Evolutionary conservation across 306 rosid genomes (phyloP), one percentile per base, ranked within the genome.

Genomic region (Boehmeria nivea): DNA sequence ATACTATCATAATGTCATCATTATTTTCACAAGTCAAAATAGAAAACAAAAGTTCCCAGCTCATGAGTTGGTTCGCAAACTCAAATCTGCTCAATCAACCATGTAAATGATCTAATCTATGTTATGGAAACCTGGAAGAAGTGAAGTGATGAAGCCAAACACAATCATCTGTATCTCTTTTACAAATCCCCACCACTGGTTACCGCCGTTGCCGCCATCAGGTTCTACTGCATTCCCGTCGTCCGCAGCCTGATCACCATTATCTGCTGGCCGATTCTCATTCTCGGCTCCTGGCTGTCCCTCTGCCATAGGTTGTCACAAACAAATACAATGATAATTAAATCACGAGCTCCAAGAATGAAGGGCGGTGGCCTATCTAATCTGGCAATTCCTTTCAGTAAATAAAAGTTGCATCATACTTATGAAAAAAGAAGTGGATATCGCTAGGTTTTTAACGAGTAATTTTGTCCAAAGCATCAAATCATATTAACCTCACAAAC

Each of bases 71-170:
- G 23, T 44, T 27, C 53, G 13, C 10, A 18, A n/a, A 31, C 28
- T 2, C n/a, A 24, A 19, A 43, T 51, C 37, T 25, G 25, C 17
- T n/a, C 54, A 36, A 51, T 53, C 59, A 40, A 59, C 63, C 42
- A 46, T 43, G 25, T 49, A n/a, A n/a, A n/a, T 18, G 42, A 40
- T 43, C 71, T 75, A 87, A 51, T 91, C 99, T 69, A 87, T 75
- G 44, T 91, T 83, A 77, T 87, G 99, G 72, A 91, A 87, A 37
- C 96, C 99, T 12, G 99, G 99, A 49, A 91, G 95, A 43, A 91
- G 78, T 42, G 99, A 87, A 43, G 89, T 84, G 66, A 91, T 84
- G 64, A 91, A 91, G 59, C 99, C 99, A 63, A 91, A 87, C 52
- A 91, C 89, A 57, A 91, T 91, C 95, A 91, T 84, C 71, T 87